Evolutionary conservation across 208 protist species (phyloP).

Genomic region (Naegleria gruberi): DNA sequence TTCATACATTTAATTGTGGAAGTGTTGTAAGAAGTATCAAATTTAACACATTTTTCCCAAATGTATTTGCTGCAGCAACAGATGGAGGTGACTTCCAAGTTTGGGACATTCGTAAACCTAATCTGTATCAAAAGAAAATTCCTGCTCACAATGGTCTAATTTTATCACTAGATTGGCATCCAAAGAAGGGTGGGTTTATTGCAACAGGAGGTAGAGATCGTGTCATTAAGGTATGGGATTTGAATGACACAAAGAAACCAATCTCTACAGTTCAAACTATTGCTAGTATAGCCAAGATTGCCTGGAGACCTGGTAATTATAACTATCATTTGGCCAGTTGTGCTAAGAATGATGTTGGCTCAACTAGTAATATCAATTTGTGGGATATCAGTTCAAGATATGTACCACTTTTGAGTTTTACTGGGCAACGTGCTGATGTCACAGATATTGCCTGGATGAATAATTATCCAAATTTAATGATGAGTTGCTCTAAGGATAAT

Average conservation of each 20-base stretch:
- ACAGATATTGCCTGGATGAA: conserved; percentile 3
- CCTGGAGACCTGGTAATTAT: conserved; percentile 1
- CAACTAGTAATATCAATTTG: neutral
- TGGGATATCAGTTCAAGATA: neutral
- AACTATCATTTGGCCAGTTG: neutral
- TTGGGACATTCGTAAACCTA: conserved; percentile 8
- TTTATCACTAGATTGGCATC: conserved; percentile 17
- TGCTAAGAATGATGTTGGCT: neutral
- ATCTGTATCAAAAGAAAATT: neutral
- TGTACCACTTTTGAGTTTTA: neutral
- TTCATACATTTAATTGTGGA: neutral
- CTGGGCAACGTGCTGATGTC: neutral
- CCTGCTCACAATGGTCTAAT: conserved; percentile 14
- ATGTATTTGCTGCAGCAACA: neutral
- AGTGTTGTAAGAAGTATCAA: neutral
- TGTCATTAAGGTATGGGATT: neutral
- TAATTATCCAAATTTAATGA: neutral
- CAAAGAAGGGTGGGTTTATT: neutral
- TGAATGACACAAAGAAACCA: neutral
- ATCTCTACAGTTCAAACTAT: neutral
- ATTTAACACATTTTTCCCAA: neutral
- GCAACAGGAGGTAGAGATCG: conserved; percentile 1
- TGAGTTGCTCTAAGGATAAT: conserved; percentile 7
- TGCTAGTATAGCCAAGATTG: neutral
- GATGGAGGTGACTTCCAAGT: conserved; percentile 9